phyloP scores from a whole-genome alignment of 1,284 basidiomycete species.

The Bjerkandera adusta region DNA sequence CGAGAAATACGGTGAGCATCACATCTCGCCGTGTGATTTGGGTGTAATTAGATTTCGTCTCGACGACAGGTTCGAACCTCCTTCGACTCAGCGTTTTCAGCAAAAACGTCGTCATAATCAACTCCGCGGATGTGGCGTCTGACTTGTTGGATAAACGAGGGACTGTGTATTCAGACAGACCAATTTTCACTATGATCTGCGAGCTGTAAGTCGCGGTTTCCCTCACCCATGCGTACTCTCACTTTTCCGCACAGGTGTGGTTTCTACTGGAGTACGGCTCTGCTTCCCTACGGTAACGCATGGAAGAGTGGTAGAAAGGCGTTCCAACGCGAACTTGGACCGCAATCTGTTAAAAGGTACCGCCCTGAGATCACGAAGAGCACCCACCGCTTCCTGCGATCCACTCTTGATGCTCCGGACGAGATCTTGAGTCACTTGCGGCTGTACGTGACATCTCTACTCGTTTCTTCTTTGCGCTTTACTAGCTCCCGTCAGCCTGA shows the following conservation, averaged over 20 bases:
- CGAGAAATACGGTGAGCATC: background rate
- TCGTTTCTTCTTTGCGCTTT: background rate
- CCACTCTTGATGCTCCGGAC: too few species aligned
- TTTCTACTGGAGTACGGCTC: slow-evolving; percentile 31
- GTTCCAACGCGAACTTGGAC: too few species aligned
- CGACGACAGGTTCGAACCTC: too few species aligned
- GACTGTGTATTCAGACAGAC: slow-evolving; percentile 4
- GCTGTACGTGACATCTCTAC: too few species aligned
- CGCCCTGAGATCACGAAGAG: background rate
- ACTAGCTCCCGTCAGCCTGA: slow-evolving; percentile 11
- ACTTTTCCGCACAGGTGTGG: too few species aligned
- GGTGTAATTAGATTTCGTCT: background rate
- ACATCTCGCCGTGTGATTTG: background rate
- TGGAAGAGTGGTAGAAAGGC: slow-evolving; percentile 39
- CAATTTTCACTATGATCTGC: too few species aligned
- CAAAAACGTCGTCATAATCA: background rate
- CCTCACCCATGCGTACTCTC: too few species aligned
- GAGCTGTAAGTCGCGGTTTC: too few species aligned
- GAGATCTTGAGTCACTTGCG: too few species aligned
- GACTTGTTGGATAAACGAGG: slow-evolving; percentile 8
- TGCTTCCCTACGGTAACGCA: slow-evolving; percentile 36
- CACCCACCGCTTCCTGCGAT: slow-evolving; percentile 31
- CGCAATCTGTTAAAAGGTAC: too few species aligned
- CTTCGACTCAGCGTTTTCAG: slow-evolving; percentile 1
- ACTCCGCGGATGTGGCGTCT: background rate